Evolutionary conservation across 192 early-diverging fungal genomes (phyloP), one percentile per base, ranked within the genome.

Genomic region (Backusella tarrabulga): DNA sequence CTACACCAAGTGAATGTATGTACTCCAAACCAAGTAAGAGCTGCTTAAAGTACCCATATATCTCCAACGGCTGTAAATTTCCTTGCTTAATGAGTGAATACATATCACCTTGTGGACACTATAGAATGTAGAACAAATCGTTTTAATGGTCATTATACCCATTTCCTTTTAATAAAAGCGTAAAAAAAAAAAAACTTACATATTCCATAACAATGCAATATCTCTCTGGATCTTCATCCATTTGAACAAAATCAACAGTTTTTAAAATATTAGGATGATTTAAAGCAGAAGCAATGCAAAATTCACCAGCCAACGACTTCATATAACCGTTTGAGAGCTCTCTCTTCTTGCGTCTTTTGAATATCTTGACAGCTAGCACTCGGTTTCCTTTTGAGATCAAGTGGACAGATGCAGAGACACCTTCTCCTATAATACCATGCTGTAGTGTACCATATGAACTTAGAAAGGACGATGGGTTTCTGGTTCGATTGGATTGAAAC

Each of bases 31-130:
- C 98, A 34, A 90, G 77, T 69, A 96, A 87, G 67, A 99, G 89
- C 77, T 99, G 97, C 78, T 95, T 95, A 84, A 98, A 97, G 84
- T 92, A 95, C 84, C 96, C 97, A 84, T 97, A 89, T 71, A 97
- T 87, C 80, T 97, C 95, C 19, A 74, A 68, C n/a, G 74, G 68
- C 7, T 87, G 87, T 90, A 99, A 87, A 72, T 83, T 82, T 52
- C 93, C 91, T 71, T 89, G 85, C 75, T 91, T 89, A 36, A 99
- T 97, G 17, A 91, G 83, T 17, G 87, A 88, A 85, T 92, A 97
- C 46, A 99, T 87, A 81, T 99, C 98, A 52, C 98, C 98, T 76
- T 96, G 96, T 32, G 90, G 85, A 79, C 95, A 96, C 88, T 95
- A 98, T 77, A 79, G 73, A 77, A 34, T 75, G 15, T 14, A 3